phyloP scores from a whole-genome alignment of 228 moss, liverwort and hornwort genomes.

The Sphagnum magellanicum region DNA sequence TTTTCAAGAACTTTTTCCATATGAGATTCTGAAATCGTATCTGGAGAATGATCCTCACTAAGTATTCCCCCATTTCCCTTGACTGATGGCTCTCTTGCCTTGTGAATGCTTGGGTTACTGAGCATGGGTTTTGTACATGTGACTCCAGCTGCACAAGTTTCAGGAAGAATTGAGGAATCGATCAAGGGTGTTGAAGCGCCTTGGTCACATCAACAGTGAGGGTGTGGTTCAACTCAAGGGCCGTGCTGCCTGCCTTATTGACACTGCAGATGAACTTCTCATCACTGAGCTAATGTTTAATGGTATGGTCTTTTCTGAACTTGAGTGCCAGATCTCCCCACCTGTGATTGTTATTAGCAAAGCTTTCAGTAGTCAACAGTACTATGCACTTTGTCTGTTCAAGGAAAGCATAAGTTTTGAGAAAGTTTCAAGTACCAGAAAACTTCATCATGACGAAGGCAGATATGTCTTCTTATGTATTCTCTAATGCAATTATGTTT shows the following conservation, averaged over 20 bases:
- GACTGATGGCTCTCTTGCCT: no score
- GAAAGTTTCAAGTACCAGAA: no score
- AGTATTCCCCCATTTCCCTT: no score
- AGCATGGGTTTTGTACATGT: background rate
- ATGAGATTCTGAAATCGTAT: background rate
- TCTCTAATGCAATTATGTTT: no score
- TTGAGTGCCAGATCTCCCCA: background rate
- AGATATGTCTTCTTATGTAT: no score
- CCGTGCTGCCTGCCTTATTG: conserved; percentile 92
- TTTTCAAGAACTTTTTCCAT: no score
- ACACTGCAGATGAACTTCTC: conserved; percentile 93
- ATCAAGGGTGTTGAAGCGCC: conserved; percentile 82
- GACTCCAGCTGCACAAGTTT: conserved; percentile 80
- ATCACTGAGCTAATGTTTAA: conserved; percentile 98
- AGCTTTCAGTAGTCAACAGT: no score
- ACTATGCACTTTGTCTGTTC: no score
- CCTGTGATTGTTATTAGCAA: no score
- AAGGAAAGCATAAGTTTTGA: no score
- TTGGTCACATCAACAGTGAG: conserved; percentile 85
- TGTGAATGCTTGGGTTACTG: background rate
- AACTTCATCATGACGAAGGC: no score
- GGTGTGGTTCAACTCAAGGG: conserved; percentile 91
- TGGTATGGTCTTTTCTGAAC: conserved; percentile 35
- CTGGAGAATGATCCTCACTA: background rate
- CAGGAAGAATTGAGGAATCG: conserved; percentile 87